Percentiles rank a stretch among this genome's conserved stretches.
Evolutionary conservation across 2,329 filamentous ascomycete genomes (phyloP).

Genomic region (Aspergillus phoenicis): DNA sequence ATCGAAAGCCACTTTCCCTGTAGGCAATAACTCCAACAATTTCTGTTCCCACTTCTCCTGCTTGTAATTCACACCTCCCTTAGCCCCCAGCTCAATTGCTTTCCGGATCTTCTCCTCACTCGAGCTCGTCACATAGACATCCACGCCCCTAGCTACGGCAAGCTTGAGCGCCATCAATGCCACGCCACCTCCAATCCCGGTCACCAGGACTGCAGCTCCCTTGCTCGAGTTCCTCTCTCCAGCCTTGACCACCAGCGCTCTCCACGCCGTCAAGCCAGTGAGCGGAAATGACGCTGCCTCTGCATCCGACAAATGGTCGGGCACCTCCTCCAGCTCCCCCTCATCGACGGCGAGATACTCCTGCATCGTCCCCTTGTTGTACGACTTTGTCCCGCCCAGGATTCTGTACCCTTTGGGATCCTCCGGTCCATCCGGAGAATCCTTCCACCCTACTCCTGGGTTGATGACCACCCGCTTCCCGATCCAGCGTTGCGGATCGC

Average conservation of each 20-base stretch:
- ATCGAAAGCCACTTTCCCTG: constrained; percentile 70
- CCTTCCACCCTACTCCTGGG: constrained; percentile 76
- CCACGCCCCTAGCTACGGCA: constrained; percentile 71
- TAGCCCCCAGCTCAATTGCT: constrained; percentile 71
- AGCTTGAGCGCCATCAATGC: constrained; percentile 81
- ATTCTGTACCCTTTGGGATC: constrained; percentile 46
- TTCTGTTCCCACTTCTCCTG: constrained; percentile 79
- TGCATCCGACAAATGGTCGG: constrained; percentile 67
- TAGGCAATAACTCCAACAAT: constrained; percentile 61
- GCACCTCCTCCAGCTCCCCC: constrained; percentile 73
- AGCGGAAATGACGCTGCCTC: constrained; percentile 85
- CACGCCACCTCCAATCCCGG: constrained; percentile 90
- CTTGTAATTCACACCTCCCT: constrained; percentile 81
- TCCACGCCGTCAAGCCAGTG: constrained; percentile 84
- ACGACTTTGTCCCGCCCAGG: constrained; percentile 61
- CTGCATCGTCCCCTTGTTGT: constrained; percentile 69
- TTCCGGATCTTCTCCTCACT: constrained; percentile 73
- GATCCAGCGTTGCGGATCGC: constrained; percentile 57
- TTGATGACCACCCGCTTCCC: constrained; percentile 75
- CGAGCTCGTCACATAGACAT: constrained; percentile 80
- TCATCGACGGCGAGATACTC: constrained; percentile 72
- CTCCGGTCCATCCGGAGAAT: constrained; percentile 73
- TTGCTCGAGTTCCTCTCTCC: constrained; percentile 54
- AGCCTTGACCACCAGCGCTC: constrained; percentile 79
- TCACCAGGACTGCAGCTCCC: constrained; percentile 78